Base-by-base conservation (phyloP, 2,329 filamentous ascomycete genomes). In the Dactylonectria macrodidyma region DNA sequence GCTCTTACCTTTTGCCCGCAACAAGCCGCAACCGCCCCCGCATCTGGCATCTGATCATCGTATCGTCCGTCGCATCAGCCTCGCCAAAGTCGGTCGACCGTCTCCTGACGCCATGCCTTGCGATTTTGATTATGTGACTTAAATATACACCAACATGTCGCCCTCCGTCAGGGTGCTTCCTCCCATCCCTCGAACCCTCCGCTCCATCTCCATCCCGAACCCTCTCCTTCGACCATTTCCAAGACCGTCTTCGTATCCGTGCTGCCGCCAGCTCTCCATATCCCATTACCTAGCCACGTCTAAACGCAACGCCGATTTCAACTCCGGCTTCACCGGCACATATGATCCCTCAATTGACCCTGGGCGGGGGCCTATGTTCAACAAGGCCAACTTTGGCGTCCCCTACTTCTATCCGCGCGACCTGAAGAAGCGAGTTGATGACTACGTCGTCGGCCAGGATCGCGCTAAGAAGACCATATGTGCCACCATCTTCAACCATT, bases 381-480 rank as follows among this genome's bases (percentile, higher is more conserved):
- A 80, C 68, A 89, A 88, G 78, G 75, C 82, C 62, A 86, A 80
- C 62, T 88, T 89, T 71, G 89, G 89, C 61, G 88, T 90, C 16
- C 88, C 89, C 2, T 84, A 88, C 59, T 90, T 91, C 78, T 92
- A 91, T 62, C 90, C 90, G 2, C 85, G 88, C 65, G 87, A 90
- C 74, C 86, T 99, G 75, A 98, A 98, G 85, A 91, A 94, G 77
- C 93, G 96, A 76, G 90, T 98, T 36, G 96, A 99, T 79, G 93
- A 96, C 78, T 99, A 97, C 79, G 95, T 99, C 1, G 95, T 99
- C 4, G 96, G 95, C 47, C 96, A 99, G 81, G 94, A 98, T 73
- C 90, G 94, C 67, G 95, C 96, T 16, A 96, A 99, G 86, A 97
- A 97, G 81, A 93, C 95, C 14, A 90, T 98, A 71, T 96, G 94